A percentile compares a stretch with the other conserved stretches of the same genome.
phyloP scores from a whole-genome alignment of 257 asterid species.

The Jacaranda copaia region DNA sequence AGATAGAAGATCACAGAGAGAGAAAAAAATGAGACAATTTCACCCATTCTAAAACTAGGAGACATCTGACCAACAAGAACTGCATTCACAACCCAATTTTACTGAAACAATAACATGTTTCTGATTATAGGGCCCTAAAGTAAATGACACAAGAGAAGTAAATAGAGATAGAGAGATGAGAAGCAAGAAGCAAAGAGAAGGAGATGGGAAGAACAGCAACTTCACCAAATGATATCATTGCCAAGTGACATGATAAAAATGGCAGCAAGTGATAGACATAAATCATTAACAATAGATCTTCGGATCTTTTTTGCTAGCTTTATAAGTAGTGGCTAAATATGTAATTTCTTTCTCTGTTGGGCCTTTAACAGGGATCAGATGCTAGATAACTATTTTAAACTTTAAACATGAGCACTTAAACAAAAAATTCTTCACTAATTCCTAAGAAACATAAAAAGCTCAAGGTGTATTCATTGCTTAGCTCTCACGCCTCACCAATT shows the following conservation, averaged over 20 bases:
- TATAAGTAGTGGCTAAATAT: background rate
- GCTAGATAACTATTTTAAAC: conserved; percentile 10
- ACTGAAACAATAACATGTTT: background rate
- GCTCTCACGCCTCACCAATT: no score
- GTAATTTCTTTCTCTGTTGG: background rate
- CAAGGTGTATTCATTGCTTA: no score
- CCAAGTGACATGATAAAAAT: background rate
- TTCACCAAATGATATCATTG: background rate
- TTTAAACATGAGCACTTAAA: background rate
- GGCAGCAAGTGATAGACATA: background rate
- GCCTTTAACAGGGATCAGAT: no score
- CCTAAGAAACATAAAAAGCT: no score
- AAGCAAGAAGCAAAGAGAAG: background rate
- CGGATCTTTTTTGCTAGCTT: background rate
- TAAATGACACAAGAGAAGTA: background rate
- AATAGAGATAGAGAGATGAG: background rate
- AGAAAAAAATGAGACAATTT: no score
- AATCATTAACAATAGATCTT: background rate
- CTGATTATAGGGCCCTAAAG: background rate
- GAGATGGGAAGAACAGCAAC: background rate
- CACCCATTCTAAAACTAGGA: background rate
- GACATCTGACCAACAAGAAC: background rate
- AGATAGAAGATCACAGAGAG: background rate
- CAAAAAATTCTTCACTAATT: background rate
- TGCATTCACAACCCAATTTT: background rate